Conservation (phyloP, 2,329 filamentous ascomycete genomes). For the Arthrobotrys sinensis region DNA sequence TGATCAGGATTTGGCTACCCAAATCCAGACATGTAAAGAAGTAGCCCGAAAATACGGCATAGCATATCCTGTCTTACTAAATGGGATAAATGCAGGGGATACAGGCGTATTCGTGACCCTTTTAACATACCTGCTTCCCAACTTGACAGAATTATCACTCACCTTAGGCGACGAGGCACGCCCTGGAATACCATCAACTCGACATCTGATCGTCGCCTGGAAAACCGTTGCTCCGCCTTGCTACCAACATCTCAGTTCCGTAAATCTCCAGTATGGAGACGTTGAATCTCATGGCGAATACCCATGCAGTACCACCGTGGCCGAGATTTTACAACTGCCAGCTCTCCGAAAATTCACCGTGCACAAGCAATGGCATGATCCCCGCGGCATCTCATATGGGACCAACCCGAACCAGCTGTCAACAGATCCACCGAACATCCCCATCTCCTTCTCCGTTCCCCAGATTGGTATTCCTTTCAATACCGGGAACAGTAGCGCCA, state of each 20-base stretch:
- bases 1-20: slow-evolving; percentile 37
- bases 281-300: slow-evolving; percentile 43
- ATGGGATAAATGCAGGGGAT: slow-evolving; percentile 47
- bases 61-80: slow-evolving; percentile 43
- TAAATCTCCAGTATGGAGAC: slow-evolving; percentile 47
- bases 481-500: slow-evolving; percentile 4
- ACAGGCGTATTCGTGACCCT: slow-evolving; percentile 34
- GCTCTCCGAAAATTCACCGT: slow-evolving; percentile 44
- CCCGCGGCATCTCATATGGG: slow-evolving; percentile 20
- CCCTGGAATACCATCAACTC: slow-evolving; percentile 44
- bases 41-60: slow-evolving; percentile 46
- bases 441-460: slow-evolving; percentile 32
- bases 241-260: slow-evolving; percentile 35
- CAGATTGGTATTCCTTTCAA: neutral
- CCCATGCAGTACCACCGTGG: slow-evolving; percentile 31
- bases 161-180: slow-evolving; percentile 31
- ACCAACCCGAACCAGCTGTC: slow-evolving; percentile 32
- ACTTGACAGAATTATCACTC: slow-evolving; percentile 46
- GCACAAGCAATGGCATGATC: slow-evolving; percentile 42
- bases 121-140: slow-evolving; percentile 48
- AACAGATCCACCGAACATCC: slow-evolving; percentile 39
- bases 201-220: slow-evolving; percentile 54
- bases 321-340: slow-evolving; percentile 45
- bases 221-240: slow-evolving; percentile 48
- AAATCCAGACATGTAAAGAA: slow-evolving; percentile 39